Base-by-base conservation (phyloP, 148 eudicot genomes). In the Spergularia marina region DNA sequence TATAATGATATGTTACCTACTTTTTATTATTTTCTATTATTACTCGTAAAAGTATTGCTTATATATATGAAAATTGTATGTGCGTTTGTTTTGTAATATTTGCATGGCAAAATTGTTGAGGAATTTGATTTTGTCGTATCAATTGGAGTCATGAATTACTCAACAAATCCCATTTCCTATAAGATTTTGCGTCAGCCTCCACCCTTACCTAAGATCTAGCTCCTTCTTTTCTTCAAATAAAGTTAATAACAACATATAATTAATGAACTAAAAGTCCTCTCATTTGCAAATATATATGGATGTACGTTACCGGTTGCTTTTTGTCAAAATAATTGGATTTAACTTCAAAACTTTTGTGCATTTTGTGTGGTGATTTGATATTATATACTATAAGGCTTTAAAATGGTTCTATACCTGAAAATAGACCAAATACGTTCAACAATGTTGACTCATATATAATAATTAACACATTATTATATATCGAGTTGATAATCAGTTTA, bases 151-250 rank as follows among this genome's bases (percentile, higher is more conserved):
- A 70, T 53, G 21, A 30, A 70, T 67, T 67, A 81, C 79, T 76
- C 83, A 66, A 65, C 79, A 77, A 76, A 76, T 76, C 68, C 64
- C 72, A 72, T 72, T 76, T 67, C 77, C 65, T 61, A 76, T 72
- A 72, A 81, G 74, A 40, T 72, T 13, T 67, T 15, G 63, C 7
- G 80, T 81, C 83, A 81, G 44, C 77, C 73, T 40, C 80, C 83
- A 81, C 80, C 56, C 57, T 11, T 14, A 17, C 7, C 59, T 59
- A 23, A 66, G 47, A 18, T 53, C 51, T 17, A 64, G 65, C 18
- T 16, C 23, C 20, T 18, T 47, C 44, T 68, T 14, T 21, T 40
- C 41, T 8, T 41, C 12, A 11, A 0, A 10, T 9, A 68, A 68
- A 20, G 20, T 30, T 67, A n/a, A 49, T 58, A n/a, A 58, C 23